phyloP scores from a whole-genome alignment of 2,329 filamentous ascomycete species.

The Talaromyces sp. region DNA sequence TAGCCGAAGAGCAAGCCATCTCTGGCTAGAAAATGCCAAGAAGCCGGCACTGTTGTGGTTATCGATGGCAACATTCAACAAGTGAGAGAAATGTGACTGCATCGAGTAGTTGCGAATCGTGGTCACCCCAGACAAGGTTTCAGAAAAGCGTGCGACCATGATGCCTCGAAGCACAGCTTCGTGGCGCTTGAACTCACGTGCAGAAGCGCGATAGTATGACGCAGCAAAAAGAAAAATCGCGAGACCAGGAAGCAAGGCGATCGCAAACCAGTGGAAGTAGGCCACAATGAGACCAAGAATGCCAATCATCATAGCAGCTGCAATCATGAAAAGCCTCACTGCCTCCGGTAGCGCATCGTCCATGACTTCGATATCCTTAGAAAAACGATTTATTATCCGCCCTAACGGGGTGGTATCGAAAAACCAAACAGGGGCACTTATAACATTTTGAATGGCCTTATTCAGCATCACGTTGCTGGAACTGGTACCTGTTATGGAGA shows the following conservation, averaged over 20 bases:
- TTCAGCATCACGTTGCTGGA: constrained; percentile 38
- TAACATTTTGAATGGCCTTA: constrained; percentile 63
- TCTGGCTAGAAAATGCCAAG: constrained; percentile 68
- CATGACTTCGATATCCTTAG: constrained; percentile 70
- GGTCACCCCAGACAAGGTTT: constrained; percentile 66
- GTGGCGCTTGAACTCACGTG: constrained; percentile 70
- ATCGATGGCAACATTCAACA: constrained; percentile 52
- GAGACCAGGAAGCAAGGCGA: constrained; percentile 49
- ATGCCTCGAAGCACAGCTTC: constrained; percentile 74
- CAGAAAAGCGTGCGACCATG: constrained; percentile 74
- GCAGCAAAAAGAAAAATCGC: constrained; percentile 61
- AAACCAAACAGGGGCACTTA: constrained; percentile 71
- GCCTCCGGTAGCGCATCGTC: constrained; percentile 61
- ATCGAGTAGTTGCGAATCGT: constrained; percentile 77
- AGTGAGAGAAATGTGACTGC: constrained; percentile 46
- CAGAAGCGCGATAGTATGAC: constrained; percentile 61
- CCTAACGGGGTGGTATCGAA: constrained; percentile 76
- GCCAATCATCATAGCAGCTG: constrained; percentile 48
- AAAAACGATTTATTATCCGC: constrained; percentile 75
- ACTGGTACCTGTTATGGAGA: neutral
- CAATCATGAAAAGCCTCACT: neutral
- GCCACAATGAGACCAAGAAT: constrained; percentile 67
- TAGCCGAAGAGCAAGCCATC: constrained; percentile 75
- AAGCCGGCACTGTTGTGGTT: constrained; percentile 63
- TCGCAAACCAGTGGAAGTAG: constrained; percentile 1